phyloP scores from a whole-genome alignment of 176 grass and related monocot genomes.

The Chloris gayana region DNA sequence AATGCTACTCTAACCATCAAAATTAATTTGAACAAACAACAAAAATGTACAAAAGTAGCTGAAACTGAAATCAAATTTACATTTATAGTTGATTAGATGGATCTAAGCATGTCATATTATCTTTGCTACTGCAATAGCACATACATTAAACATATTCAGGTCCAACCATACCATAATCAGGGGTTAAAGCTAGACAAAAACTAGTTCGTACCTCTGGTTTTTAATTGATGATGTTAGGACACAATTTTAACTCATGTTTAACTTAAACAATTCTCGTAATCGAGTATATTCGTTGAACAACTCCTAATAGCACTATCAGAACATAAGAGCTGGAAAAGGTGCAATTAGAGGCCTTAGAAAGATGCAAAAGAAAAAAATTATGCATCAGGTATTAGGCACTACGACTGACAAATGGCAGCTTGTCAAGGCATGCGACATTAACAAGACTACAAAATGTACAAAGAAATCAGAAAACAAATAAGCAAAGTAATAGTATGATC shows the following conservation, averaged over 20 bases:
- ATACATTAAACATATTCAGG: neutral
- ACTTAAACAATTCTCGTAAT: no score
- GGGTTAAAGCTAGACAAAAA: no score
- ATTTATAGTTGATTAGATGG: neutral
- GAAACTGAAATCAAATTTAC: neutral
- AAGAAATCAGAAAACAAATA: neutral
- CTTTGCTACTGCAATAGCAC: neutral
- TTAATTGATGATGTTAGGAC: neutral
- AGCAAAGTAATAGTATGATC: neutral
- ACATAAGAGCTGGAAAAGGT: neutral
- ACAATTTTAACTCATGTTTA: neutral
- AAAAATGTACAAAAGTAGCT: neutral
- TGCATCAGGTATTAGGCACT: neutral
- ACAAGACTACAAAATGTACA: neutral
- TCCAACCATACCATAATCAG: neutral
- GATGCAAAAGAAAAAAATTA: neutral
- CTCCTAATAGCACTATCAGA: neutral
- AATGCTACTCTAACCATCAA: neutral
- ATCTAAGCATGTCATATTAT: neutral
- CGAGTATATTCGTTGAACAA: neutral
- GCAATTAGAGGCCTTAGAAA: neutral
- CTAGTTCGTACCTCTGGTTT: neutral
- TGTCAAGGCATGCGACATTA: neutral
- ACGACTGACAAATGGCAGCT: neutral
- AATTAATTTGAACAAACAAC: neutral